Percentiles rank a stretch among this genome's conserved stretches.
Conservation (phyloP, 2,329 filamentous ascomycete genomes). For the Ophiosphaerella korrae region DNA sequence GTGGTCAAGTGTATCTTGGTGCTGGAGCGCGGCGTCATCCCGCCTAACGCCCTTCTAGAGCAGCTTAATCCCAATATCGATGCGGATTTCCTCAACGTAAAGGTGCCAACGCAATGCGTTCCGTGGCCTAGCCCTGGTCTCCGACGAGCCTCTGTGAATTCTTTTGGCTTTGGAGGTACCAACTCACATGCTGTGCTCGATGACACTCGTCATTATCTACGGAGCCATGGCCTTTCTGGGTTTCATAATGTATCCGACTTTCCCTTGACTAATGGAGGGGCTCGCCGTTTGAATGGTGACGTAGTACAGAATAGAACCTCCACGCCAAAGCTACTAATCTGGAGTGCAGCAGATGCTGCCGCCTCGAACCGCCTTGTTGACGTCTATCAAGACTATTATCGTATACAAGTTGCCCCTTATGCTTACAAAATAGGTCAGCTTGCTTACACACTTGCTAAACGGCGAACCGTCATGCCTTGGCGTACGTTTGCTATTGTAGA, state of each 20-base stretch:
- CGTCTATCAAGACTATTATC: no score
- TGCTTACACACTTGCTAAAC: conserved; percentile 32
- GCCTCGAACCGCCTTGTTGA: not conserved
- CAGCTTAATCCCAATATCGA: conserved; percentile 12
- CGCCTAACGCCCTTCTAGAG: conserved; percentile 23
- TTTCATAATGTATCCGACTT: no score
- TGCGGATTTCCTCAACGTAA: conserved; percentile 3
- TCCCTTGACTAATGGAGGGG: no score
- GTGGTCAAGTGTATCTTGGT: no score
- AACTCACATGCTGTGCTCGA: conserved; percentile 28
- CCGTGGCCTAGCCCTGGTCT: no score
- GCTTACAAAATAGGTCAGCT: conserved; percentile 5
- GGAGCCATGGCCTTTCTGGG: no score
- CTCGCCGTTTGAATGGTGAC: no score
- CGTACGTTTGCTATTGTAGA: not conserved
- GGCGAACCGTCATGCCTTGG: conserved; percentile 19
- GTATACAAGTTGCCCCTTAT: no score
- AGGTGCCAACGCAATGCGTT: conserved; percentile 18
- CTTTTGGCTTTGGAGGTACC: conserved; percentile 29
- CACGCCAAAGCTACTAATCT: no score
- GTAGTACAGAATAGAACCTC: no score
- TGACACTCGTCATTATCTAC: conserved; percentile 24
- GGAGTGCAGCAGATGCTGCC: no score
- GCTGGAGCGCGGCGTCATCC: conserved; percentile 37
- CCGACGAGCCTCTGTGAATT: conserved; percentile 22